Base-by-base conservation (phyloP, 2,329 filamentous ascomycete genomes). In the Cercospora sp. region DNA sequence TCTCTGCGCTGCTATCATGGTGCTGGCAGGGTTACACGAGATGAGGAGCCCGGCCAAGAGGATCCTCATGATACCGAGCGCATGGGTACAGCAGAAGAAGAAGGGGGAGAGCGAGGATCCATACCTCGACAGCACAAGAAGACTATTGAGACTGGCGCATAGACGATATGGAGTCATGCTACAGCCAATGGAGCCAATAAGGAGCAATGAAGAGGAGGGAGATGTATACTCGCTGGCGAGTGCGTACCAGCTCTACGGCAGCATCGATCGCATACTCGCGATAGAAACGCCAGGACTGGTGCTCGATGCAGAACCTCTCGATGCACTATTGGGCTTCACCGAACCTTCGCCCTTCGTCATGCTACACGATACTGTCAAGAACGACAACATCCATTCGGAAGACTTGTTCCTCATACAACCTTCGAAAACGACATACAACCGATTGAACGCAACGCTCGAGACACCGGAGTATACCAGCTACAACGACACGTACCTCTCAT, bases 1-100 rank as follows among this genome's bases (percentile, higher is more conserved):
- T 69, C 77, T 85, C n/a, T 85, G 83, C 76, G 82, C 78, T 51
- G 81, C 83, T 0, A 79, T 85, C 62, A 84, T 85, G 82, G 75
- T 84, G 37, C 79, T 85, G 49, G 81, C 79, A 2, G 83, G 84
- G 40, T 69, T 85, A 45, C 79, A 83, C 57, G 74, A 77, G 43
- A 76, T 81, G 72, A 82, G 79, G 72, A 83, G 81, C 63, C 83
- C 83, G 0, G 83, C 83, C 5, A 78, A 77, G 67, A 77, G 79
- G 60, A 74, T 85, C 5, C 71, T 85, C 34, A 69, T 85, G 68
- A 85, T 85, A 68, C 83, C 83, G 5, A 76, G 71, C 30, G 70
- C 69, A 3, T 80, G 79, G 79, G 78, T 78, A 3, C 67, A 69
- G 65, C 73, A 77, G 70, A 76, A 76, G 58, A 71, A 75, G 65